phyloP scores from a whole-genome alignment of 2,329 filamentous ascomycete species.

The Blastomyces parvus region DNA sequence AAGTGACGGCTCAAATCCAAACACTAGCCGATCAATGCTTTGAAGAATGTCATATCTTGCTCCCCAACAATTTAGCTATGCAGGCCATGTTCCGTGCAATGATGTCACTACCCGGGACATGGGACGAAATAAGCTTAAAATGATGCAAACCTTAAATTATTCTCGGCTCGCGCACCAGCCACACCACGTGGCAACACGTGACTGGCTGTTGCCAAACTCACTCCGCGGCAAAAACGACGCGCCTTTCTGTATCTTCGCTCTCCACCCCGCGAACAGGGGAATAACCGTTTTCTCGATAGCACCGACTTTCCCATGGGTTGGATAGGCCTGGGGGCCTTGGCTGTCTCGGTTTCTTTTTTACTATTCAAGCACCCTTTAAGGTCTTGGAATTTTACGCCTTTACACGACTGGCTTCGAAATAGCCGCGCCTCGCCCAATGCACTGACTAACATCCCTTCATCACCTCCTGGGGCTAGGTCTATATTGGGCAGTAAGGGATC shows the following conservation, averaged over 20 bases:
- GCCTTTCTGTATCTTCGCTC: neutral
- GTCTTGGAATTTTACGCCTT: constrained; percentile 22
- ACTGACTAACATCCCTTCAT: neutral
- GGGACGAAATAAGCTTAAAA: neutral
- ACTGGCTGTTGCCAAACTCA: neutral
- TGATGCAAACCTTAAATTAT: neutral
- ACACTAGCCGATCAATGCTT: too few species aligned
- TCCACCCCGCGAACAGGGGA: neutral
- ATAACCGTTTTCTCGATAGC: too few species aligned
- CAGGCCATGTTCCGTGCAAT: too few species aligned
- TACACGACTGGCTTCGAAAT: neutral
- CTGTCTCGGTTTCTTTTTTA: constrained; percentile 33
- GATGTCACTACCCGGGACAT: neutral
- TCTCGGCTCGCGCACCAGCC: neutral
- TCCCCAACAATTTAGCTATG: too few species aligned
- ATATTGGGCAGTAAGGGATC: neutral
- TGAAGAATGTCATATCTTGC: too few species aligned
- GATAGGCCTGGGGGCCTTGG: constrained; percentile 31
- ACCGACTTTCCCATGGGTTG: constrained; percentile 31
- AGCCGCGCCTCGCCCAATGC: neutral
- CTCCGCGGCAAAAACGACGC: neutral
- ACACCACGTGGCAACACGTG: neutral
- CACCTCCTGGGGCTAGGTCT: neutral
- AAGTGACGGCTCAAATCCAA: too few species aligned
- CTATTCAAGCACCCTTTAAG: constrained; percentile 32